phyloP scores from a whole-genome alignment of 257 asterid species.

The Nicotiana obtusifolia region DNA sequence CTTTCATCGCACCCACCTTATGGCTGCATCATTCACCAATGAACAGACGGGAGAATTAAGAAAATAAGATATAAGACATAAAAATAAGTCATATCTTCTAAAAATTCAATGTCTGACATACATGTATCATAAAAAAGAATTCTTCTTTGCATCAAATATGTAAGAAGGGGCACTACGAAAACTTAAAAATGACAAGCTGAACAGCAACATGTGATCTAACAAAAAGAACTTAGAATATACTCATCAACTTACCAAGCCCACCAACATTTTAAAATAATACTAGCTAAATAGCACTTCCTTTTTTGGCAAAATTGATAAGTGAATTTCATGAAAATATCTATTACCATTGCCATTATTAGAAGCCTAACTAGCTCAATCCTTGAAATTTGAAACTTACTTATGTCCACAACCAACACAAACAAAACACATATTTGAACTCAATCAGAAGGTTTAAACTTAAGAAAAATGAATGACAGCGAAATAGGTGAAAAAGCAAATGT shows the following conservation, averaged over 20 bases:
- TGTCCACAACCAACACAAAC: neutral
- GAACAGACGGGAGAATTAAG: neutral
- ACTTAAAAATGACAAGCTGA: neutral
- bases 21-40: neutral
- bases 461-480: neutral
- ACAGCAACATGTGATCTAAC: neutral
- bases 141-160: neutral
- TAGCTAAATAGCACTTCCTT: neutral
- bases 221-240: neutral
- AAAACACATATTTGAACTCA: neutral
- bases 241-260: neutral
- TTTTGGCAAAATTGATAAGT: neutral
- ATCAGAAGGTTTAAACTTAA: neutral
- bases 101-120: neutral
- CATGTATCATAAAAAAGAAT: neutral
- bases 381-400: neutral
- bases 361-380: neutral
- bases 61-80: neutral
- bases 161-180: neutral
- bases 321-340: neutral
- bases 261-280: neutral
- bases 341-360: neutral
- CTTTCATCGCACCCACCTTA: conserved; percentile 36
- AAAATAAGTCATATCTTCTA: neutral
- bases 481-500: too few species aligned